Evolutionary conservation across 129 eudicot genomes (phyloP).

Genomic region (Lactuca saligna): DNA sequence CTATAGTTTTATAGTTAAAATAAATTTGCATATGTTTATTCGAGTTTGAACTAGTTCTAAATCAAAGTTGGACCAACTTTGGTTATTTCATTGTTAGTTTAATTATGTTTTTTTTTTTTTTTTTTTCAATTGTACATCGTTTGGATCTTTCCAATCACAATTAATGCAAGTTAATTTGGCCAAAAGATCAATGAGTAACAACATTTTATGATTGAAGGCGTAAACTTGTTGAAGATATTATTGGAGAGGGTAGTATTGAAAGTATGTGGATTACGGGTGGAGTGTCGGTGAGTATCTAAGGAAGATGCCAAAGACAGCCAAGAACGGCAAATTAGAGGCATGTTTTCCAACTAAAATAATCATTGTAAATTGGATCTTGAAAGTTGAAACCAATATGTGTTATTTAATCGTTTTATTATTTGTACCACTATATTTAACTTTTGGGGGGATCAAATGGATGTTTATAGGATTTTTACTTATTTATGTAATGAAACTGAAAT

Average conservation of each 20-base stretch:
- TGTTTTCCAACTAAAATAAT: slow-evolving; percentile 26
- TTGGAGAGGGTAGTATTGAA: not conserved
- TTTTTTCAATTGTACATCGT: too few relatives aligned
- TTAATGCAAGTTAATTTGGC: not conserved
- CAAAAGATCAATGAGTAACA: not conserved
- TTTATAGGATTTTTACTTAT: too few relatives aligned
- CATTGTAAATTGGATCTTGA: slow-evolving; percentile 26
- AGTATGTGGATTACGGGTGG: slow-evolving; percentile 7
- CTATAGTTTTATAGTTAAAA: too few relatives aligned
- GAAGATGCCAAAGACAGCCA: slow-evolving; percentile 29
- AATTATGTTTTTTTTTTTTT: too few relatives aligned
- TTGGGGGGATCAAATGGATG: not conserved
- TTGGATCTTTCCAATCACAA: too few relatives aligned
- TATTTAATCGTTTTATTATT: not conserved
- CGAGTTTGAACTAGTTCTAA: too few relatives aligned
- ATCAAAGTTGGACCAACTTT: too few relatives aligned
- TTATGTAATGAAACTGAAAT: not conserved
- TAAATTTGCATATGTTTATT: too few relatives aligned
- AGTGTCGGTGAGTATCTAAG: slow-evolving; percentile 24
- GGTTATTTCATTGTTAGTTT: too few relatives aligned
- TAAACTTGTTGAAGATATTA: not conserved
- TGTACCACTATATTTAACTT: too few relatives aligned
- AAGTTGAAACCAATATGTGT: slow-evolving; percentile 12
- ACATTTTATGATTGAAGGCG: not conserved
- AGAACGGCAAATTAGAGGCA: slow-evolving; percentile 19